Evolutionary conservation across 768 basidiomycete species (phyloP), one percentile per base, ranked within the genome.

Genomic region (Lactifluus echinatus): DNA sequence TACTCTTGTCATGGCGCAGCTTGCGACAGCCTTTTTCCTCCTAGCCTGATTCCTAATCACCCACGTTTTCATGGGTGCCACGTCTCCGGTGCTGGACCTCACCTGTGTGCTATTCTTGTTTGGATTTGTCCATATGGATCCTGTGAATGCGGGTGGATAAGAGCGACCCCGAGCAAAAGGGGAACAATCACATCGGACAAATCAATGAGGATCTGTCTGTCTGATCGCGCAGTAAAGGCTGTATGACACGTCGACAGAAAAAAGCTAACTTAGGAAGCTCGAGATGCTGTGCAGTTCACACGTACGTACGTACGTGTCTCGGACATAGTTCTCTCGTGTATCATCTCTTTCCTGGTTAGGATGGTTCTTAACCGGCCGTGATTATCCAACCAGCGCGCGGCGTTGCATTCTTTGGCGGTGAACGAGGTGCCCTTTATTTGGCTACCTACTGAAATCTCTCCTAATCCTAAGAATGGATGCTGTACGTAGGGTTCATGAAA

Each of bases 401-500:
- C 33, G 4, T 33, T 39, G 29, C 44, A 39, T 61, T 60, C 55
- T 44, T 15, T 43, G 3, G 46, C 55, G 55, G 40, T 24, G 55
- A 59, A 55, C 37, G 24, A 37, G 49, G 56, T 17, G 6, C 33
- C 50, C 15, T 44, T 45, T 31, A 26, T 59, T 61, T 56, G 37
- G 37, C 39, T 49, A 24, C 51, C 17, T 23, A 21, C 49, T 21
- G 34, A n/a, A 53, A 36, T 11, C 1, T 17, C 53, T 12, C 45
- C 33, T 43, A 21, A 47, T 12, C 45, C 33, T 43, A 21, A 47
- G 48, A 40, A 52, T 46, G 37, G 54, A 49, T 60, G 45, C 48
- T 47, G 52, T 55, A 23, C 52, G 28, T 44, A 15, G 21, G 24
- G n/a, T 55, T 52, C 19, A 40, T 40, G 42, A 24, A 37, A 37